Percentiles rank a stretch among this genome's conserved stretches.
Evolutionary conservation across 163 green algal species (phyloP).

Genomic region (Chlorella variabilis): DNA sequence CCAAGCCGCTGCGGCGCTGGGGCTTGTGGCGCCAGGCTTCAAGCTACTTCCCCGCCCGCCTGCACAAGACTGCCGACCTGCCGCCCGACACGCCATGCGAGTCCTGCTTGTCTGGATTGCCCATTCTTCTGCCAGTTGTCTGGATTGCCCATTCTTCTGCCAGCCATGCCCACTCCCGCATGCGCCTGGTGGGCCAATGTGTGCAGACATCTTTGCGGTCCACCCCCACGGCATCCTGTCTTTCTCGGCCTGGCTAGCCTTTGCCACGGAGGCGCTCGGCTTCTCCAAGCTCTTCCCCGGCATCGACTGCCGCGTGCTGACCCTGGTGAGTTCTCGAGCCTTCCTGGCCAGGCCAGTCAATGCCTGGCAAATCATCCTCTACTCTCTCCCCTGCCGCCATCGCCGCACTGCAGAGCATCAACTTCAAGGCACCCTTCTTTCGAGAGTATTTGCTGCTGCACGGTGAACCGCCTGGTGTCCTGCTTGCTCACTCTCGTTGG

Average conservation of each 20-base stretch:
- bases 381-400: too few species aligned
- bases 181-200: neutral
- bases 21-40: slow-evolving; percentile 25
- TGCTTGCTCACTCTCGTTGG: neutral
- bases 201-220: slow-evolving; percentile 39
- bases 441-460: slow-evolving; percentile 66
- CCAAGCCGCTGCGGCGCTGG: slow-evolving; percentile 27
- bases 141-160: neutral
- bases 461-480: slow-evolving; percentile 16
- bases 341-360: too few species aligned
- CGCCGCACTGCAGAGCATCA: slow-evolving; percentile 54
- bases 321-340: neutral
- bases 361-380: too few species aligned
- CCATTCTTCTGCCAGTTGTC: neutral
- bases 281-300: slow-evolving; percentile 69
- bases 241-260: slow-evolving; percentile 48
- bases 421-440: slow-evolving; percentile 64
- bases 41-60: slow-evolving; percentile 36
- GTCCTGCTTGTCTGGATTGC: neutral
- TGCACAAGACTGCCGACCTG: slow-evolving; percentile 45
- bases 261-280: slow-evolving; percentile 59
- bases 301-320: slow-evolving; percentile 38
- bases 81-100: slow-evolving; percentile 17
- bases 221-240: slow-evolving; percentile 46
- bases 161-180: neutral